phyloP scores from a whole-genome alignment of 768 basidiomycete species.

The Boletus rubropictus region DNA sequence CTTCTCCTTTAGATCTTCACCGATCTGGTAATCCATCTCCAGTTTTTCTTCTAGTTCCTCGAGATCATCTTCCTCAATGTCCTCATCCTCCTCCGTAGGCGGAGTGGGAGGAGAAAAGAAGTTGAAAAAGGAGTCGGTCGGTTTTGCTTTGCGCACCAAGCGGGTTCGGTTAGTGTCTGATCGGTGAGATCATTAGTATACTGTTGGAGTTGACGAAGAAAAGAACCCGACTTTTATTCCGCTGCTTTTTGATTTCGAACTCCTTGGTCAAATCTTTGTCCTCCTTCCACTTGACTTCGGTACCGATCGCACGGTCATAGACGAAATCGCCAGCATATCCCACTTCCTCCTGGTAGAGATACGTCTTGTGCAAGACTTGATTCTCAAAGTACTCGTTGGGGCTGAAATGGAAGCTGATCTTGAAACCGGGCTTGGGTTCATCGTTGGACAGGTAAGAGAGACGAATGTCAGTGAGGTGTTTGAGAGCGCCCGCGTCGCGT shows the following conservation, averaged over 20 bases:
- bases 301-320: slow-evolving; percentile 90
- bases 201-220: neutral
- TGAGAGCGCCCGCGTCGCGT: slow-evolving; percentile 82
- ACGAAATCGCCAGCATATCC: slow-evolving; percentile 97
- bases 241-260: slow-evolving; percentile 98
- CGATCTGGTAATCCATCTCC: slow-evolving; percentile 96
- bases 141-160: slow-evolving; percentile 78
- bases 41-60: slow-evolving; percentile 90
- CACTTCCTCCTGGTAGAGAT: slow-evolving; percentile 86
- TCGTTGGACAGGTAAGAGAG: slow-evolving; percentile 67
- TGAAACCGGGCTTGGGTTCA: slow-evolving; percentile 84
- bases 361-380: slow-evolving; percentile 81
- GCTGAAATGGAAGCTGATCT: slow-evolving; percentile 75
- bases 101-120: slow-evolving; percentile 86
- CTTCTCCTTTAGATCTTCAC: slow-evolving; percentile 97
- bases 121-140: slow-evolving; percentile 97
- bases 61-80: slow-evolving; percentile 78
- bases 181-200: slow-evolving; percentile 2
- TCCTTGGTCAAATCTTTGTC: slow-evolving; percentile 97
- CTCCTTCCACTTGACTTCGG: slow-evolving; percentile 94
- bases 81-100: slow-evolving; percentile 57
- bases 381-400: slow-evolving; percentile 89
- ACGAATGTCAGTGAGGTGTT: slow-evolving; percentile 72
- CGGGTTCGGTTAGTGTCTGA: slow-evolving; percentile 81
- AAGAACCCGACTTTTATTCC: slow-evolving; percentile 82